phyloP scores from a whole-genome alignment of 2,329 filamentous ascomycete genomes.

The Clarireedia homoeocarpa region DNA sequence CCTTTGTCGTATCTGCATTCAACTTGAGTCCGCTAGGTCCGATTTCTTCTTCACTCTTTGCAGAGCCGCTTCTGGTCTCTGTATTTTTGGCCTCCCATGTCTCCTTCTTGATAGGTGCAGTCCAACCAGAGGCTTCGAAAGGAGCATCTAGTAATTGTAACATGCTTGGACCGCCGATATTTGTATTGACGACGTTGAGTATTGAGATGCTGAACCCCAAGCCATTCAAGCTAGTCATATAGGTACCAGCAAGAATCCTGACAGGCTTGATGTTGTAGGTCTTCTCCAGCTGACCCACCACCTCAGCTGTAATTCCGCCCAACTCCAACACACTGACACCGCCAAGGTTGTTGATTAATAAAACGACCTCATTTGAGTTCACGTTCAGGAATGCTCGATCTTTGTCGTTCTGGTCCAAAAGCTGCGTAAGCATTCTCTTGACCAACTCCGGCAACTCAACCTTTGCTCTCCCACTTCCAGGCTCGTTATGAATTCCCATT shows the following conservation, averaged over 20 bases:
- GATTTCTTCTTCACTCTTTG: conserved; percentile 26
- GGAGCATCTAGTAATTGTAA: conserved; percentile 61
- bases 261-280: conserved; percentile 53
- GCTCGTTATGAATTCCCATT: conserved; percentile 67
- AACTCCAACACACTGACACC: conserved; percentile 60
- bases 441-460: conserved; percentile 42
- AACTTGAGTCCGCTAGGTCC: conserved; percentile 28
- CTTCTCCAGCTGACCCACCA: conserved; percentile 50
- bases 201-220: conserved; percentile 64
- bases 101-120: conserved; percentile 47
- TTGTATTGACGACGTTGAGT: conserved; percentile 51
- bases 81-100: conserved; percentile 48
- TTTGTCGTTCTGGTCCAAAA: conserved; percentile 52
- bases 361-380: conserved; percentile 51
- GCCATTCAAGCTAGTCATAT: conserved; percentile 66
- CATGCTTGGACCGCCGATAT: conserved; percentile 39
- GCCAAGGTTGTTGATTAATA: conserved; percentile 63
- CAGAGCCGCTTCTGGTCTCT: conserved; percentile 25
- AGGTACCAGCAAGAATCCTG: conserved; percentile 56
- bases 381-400: conserved; percentile 56
- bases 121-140: conserved; percentile 60
- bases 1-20: conserved; percentile 36
- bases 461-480: conserved; percentile 44
- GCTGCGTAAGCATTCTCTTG: conserved; percentile 56
- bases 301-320: conserved; percentile 59